Percentiles rank a stretch among this genome's conserved stretches.
These are phyloP conservation scores for Flaveria bidentis DNA, from an alignment of 129 eudicot genomes.

Conservation along the genomic window DNA sequence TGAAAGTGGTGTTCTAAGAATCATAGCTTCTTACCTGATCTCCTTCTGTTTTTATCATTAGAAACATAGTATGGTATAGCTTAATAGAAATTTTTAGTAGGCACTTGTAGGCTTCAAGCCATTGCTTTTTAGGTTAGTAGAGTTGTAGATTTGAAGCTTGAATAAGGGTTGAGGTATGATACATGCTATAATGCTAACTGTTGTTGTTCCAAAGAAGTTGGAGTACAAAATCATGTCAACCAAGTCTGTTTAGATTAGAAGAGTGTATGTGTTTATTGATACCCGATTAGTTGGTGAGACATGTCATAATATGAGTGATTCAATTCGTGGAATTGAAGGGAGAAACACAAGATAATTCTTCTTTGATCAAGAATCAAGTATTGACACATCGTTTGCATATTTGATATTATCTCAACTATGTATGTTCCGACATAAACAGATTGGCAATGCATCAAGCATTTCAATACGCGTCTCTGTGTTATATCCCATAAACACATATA, in stretches of 20 bases:
- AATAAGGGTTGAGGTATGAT: constrained; percentile 19
- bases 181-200: constrained; percentile 18
- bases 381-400: neutral
- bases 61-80: neutral
- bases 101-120: constrained; percentile 12
- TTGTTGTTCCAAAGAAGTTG: constrained; percentile 16
- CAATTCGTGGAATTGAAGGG: constrained; percentile 13
- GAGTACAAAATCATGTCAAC: constrained; percentile 14
- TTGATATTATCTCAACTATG: neutral
- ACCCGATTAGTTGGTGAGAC: constrained; percentile 18
- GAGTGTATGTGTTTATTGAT: constrained; percentile 6
- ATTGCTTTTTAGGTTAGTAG: constrained; percentile 12
- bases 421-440: neutral
- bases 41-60: neutral
- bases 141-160: constrained; percentile 13
- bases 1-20: constrained; percentile 10
- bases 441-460: constrained; percentile 22
- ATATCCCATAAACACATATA: neutral
- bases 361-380: constrained; percentile 14
- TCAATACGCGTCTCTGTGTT: neutral
- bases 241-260: constrained; percentile 12
- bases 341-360: neutral
- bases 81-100: neutral
- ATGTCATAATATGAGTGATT: constrained; percentile 13
- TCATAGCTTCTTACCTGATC: constrained; percentile 7